Percentiles rank a stretch among this genome's conserved stretches.
Conservation (phyloP, 495 filamentous ascomycete species). For the Aspergillus biplanus region DNA sequence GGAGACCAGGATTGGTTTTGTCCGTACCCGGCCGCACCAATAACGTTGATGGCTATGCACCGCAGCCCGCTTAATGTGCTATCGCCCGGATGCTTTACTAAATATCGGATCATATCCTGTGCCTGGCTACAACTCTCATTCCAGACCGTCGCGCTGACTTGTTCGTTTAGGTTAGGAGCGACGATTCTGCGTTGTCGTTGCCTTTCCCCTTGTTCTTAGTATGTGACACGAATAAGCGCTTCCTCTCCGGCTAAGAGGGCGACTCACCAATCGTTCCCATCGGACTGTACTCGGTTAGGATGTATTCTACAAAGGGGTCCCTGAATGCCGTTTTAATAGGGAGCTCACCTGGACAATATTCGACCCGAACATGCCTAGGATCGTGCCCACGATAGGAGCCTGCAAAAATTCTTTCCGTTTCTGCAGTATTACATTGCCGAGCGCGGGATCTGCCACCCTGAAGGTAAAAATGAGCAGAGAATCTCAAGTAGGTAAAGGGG, state of each 20-base stretch:
- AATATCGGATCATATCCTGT: conserved; percentile 30
- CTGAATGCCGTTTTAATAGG: background rate
- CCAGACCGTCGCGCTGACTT: conserved; percentile 42
- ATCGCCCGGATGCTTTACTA: conserved; percentile 27
- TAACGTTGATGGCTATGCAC: conserved; percentile 45
- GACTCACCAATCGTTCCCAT: conserved; percentile 31
- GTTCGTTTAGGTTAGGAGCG: conserved; percentile 44
- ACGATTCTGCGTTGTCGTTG: conserved; percentile 44
- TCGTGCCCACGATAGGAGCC: conserved; percentile 22
- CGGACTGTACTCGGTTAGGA: conserved; percentile 13
- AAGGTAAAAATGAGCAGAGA: background rate
- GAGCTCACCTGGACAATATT: conserved; percentile 34
- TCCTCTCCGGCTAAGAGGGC: background rate
- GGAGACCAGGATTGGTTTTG: conserved; percentile 36
- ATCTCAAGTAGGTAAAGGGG: background rate
- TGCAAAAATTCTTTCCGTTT: conserved; percentile 36
- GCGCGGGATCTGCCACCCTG: conserved; percentile 27
- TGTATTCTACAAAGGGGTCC: background rate
- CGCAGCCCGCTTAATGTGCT: conserved; percentile 32
- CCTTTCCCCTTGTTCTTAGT: conserved; percentile 22
- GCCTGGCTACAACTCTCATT: conserved; percentile 39
- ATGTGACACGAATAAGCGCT: background rate
- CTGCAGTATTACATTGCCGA: conserved; percentile 29
- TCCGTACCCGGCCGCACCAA: conserved; percentile 43
- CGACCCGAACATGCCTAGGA: conserved; percentile 34